Conservation (phyloP, 768 basidiomycete species). For the Thelephora aurantiotincta region DNA sequence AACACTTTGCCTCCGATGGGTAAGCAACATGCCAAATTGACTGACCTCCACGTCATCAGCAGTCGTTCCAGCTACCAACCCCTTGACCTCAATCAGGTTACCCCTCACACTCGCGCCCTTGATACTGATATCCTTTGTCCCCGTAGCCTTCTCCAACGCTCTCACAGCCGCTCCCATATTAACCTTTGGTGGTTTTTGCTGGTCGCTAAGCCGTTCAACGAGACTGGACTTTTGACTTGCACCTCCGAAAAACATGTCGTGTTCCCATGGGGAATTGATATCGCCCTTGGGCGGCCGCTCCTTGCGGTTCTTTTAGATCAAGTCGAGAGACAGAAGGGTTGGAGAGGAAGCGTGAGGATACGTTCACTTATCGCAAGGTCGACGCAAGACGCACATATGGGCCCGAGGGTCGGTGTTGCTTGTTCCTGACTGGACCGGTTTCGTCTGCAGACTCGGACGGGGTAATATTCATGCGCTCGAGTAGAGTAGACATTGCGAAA, state of each 20-base stretch:
- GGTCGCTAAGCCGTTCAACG: slow-evolving; percentile 38
- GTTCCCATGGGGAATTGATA: slow-evolving; percentile 52
- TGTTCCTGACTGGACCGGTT: slow-evolving; percentile 34
- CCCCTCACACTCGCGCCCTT: slow-evolving; percentile 53
- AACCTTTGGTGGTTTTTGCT: slow-evolving; percentile 31
- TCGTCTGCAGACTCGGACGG: slow-evolving; percentile 13
- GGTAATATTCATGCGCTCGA: slow-evolving; percentile 38
- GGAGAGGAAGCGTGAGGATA: slow-evolving; percentile 8
- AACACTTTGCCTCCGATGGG: slow-evolving; percentile 1
- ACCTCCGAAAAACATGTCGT: slow-evolving; percentile 49
- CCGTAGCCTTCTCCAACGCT: slow-evolving; percentile 49
- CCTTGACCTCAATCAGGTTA: slow-evolving; percentile 64
- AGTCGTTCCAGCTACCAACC: slow-evolving; percentile 63
- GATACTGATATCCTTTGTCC: slow-evolving; percentile 31
- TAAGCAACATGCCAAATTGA: neutral
- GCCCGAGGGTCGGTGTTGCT: slow-evolving; percentile 22
- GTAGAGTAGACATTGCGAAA: slow-evolving; percentile 9
- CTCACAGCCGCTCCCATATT: slow-evolving; percentile 41
- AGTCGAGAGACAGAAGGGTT: neutral
- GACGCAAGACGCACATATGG: slow-evolving; percentile 37
- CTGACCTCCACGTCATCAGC: slow-evolving; percentile 60
- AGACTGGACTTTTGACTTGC: slow-evolving; percentile 20
- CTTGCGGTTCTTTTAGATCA: slow-evolving; percentile 19
- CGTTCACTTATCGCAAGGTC: slow-evolving; percentile 2
- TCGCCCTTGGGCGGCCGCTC: slow-evolving; percentile 51